Conservation (phyloP, 106 monocot species). For the Triglochin maritima region DNA sequence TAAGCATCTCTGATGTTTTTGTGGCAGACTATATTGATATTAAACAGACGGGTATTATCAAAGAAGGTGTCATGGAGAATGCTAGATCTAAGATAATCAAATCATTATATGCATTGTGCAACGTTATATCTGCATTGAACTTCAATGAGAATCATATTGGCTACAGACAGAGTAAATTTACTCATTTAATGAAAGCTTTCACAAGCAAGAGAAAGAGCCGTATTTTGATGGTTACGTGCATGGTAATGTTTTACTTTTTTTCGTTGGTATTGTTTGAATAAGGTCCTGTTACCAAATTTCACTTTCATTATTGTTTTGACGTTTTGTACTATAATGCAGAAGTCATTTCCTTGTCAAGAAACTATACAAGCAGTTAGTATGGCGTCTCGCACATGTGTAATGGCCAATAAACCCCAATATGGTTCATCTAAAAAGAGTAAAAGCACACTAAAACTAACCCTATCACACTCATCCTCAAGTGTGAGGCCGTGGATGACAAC, state of each 20-base stretch:
- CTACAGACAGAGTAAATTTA: conserved; percentile 48
- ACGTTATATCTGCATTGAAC: conserved; percentile 51
- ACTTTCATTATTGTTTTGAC: neutral
- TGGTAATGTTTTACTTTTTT: conserved; percentile 23
- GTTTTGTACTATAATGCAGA: conserved; percentile 15
- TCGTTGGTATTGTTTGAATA: neutral
- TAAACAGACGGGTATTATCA: conserved; percentile 20
- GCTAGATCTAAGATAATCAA: conserved; percentile 36
- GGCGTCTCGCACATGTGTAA: conserved; percentile 48
- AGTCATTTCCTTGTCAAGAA: conserved; percentile 32
- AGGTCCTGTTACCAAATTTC: neutral
- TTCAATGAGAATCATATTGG: conserved; percentile 25
- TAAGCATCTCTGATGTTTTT: neutral
- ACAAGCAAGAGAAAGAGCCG: conserved; percentile 18
- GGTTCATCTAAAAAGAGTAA: neutral
- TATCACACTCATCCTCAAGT: neutral
- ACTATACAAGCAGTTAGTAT: conserved; percentile 24
- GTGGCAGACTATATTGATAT: conserved; percentile 35
- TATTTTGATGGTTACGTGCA: conserved; percentile 36
- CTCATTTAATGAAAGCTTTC: conserved; percentile 46
- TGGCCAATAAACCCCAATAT: conserved; percentile 13
- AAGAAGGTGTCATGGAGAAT: conserved; percentile 12
- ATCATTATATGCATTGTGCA: conserved; percentile 42
- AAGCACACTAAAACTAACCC: neutral
- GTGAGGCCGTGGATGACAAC: neutral